phyloP scores from a whole-genome alignment of 1,284 basidiomycete genomes.

The Paramarasmius palmivorus region DNA sequence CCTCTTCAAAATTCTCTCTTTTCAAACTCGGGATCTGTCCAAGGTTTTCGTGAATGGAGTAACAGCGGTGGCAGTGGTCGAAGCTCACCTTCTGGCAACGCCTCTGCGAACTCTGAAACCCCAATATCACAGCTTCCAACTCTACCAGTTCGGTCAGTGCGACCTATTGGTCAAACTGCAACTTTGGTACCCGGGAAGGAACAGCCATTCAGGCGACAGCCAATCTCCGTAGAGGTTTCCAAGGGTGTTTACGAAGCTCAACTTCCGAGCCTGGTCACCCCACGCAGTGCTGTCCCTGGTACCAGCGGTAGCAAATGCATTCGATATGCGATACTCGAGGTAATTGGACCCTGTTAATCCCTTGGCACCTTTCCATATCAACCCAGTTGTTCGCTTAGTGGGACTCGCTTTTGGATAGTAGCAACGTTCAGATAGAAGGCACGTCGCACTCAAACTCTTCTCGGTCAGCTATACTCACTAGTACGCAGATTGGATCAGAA shows the following conservation, averaged over 20 bases:
- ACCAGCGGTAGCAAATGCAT: constrained; percentile 65
- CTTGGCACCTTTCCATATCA: constrained; percentile 3
- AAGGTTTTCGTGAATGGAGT: constrained; percentile 77
- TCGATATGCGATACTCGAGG: constrained; percentile 80
- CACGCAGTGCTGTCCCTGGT: constrained; percentile 63
- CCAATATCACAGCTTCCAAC: constrained; percentile 43
- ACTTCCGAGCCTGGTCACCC: constrained; percentile 76
- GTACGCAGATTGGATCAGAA: constrained; percentile 79
- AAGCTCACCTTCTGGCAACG: constrained; percentile 42
- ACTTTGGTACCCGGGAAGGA: constrained; percentile 34
- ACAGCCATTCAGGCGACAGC: constrained; percentile 24
- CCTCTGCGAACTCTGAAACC: constrained; percentile 13
- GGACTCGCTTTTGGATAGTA: constrained; percentile 85
- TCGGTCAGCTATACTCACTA: constrained; percentile 16
- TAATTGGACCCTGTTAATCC: constrained; percentile 30
- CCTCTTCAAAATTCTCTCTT: constrained; percentile 80
- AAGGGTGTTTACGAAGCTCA: constrained; percentile 69
- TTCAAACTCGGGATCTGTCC: constrained; percentile 69
- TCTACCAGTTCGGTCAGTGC: constrained; percentile 69
- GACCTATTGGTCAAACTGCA: constrained; percentile 56
- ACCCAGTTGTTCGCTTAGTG: constrained; percentile 52
- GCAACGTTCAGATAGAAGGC: constrained; percentile 83
- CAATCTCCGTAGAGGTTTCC: constrained; percentile 50
- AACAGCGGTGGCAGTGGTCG: constrained; percentile 49
- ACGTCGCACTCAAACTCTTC: constrained; percentile 8